phyloP scores from a whole-genome alignment of 140 eudicot species.

The Anethum foeniculum region DNA sequence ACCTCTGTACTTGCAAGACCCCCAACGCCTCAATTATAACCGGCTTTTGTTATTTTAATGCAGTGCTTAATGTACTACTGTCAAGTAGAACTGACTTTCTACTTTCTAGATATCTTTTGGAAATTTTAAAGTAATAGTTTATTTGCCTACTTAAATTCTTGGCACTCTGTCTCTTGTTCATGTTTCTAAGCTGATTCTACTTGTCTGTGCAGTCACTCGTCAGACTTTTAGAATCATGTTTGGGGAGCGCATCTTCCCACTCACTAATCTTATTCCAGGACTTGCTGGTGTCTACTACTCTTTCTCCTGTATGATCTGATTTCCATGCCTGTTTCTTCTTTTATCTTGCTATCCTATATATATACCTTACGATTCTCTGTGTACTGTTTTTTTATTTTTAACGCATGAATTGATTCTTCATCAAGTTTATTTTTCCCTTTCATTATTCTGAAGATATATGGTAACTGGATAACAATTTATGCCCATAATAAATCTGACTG shows the following conservation, averaged over 20 bases:
- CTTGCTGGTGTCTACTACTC: constrained; percentile 75
- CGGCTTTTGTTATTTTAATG: neutral
- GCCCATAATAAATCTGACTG: neutral
- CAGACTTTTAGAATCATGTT: constrained; percentile 58
- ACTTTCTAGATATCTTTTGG: neutral
- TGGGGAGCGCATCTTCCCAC: constrained; percentile 56
- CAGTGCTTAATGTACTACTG: neutral
- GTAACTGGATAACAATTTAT: neutral
- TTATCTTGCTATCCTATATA: neutral
- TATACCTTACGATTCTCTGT: neutral
- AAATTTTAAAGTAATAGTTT: neutral
- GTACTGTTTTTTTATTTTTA: neutral
- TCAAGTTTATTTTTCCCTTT: neutral
- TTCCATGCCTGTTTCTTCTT: constrained; percentile 4
- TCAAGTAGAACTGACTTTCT: neutral
- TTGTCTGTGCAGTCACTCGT: constrained; percentile 73
- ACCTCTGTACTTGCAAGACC: neutral
- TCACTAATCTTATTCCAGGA: constrained; percentile 88
- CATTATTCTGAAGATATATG: neutral
- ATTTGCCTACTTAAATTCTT: neutral
- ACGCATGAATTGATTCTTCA: neutral
- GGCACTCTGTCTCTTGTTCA: neutral
- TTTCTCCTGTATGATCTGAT: constrained; percentile 58
- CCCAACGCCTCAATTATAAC: neutral
- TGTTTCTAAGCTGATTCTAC: constrained; percentile 5